Evolutionary conservation across 805 yeast species (phyloP), one percentile per base, ranked within the genome.

Genomic region (Saturnispora mendoncae): DNA sequence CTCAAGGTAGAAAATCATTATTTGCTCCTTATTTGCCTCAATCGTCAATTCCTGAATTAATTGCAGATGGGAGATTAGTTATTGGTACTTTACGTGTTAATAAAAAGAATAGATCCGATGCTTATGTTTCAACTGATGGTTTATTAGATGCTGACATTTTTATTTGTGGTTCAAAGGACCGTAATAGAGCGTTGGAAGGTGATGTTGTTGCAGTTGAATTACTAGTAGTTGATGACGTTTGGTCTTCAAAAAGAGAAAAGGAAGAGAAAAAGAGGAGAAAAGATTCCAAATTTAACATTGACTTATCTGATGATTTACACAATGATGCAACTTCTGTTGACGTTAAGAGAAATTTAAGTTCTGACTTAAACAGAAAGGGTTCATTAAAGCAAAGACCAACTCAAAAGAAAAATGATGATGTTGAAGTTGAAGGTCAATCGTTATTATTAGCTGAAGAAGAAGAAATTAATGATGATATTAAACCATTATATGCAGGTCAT

Each of bases 21-120:
- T 92, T 92, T 66, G 95, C 97, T 13, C 98, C 98, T 5, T 92
- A 92, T 57, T 71, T 92, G 39, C 95, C 97, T 4, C 98, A 92
- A 57, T 81, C 87, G 3, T 78, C 94, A 3, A 75, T 92, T 36
- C 97, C 97, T 2, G 94, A 80, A 20, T 68, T 92, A 45, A 80
- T 92, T 34, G 75, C 77, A 48, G 96, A 90, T 48, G 97, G 97
- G 17, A 76, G 87, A 48, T 69, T 92, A 40, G 97, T 92, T 6
- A 80, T 94, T 3, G 98, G 98, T 52, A 82, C 81, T 21, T 68
- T 92, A 53, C 74, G 98, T 50, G 98, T 92, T 33, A 92, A 92
- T 65, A 88, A 87, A 62, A 92, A 92, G 62, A 92, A 92, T 60
- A 73, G 98, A 53, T 86, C 96, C 1, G 97, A 92, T 64, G 98